These are phyloP conservation scores for Trichoderma oligosporum DNA, from an alignment of 2,329 filamentous ascomycete species.

Conservation along the genomic window DNA sequence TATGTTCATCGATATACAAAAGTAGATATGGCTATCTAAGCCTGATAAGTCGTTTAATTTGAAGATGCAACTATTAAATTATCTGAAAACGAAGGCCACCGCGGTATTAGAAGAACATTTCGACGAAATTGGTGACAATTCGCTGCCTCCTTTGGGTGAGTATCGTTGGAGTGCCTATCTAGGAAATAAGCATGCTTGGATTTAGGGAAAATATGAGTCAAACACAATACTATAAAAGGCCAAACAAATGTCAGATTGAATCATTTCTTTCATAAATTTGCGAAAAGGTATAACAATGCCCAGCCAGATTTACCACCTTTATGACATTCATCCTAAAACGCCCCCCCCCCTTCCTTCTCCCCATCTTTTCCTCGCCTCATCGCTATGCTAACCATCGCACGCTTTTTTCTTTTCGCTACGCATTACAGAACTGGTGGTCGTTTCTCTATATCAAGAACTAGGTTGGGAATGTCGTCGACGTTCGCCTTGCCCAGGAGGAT, in stretches of 20 bases:
- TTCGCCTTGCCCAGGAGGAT: constrained; percentile 73
- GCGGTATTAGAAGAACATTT: no score
- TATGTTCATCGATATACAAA: no score
- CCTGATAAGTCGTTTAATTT: no score
- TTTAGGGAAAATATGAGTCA: not conserved
- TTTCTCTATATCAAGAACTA: constrained; percentile 44
- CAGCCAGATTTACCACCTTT: constrained; percentile 10
- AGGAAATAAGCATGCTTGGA: accelerated
- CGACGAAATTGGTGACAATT: no score
- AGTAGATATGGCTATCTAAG: no score
- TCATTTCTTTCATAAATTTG: not conserved
- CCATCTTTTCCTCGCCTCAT: not conserved
- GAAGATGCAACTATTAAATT: no score
- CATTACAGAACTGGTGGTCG: not conserved
- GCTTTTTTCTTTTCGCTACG: not conserved
- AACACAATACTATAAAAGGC: not conserved
- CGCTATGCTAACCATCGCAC: not conserved
- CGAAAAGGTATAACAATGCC: not conserved
- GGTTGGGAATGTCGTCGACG: constrained; percentile 74
- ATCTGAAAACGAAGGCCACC: no score
- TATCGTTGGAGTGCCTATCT: no score
- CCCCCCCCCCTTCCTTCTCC: not conserved
- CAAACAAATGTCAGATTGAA: not conserved
- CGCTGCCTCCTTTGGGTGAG: no score
- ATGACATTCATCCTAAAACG: constrained; percentile 17